Evolutionary conservation across 305 asterid species (phyloP), one percentile per base, ranked within the genome.

Genomic region (Fraxinus nigra): DNA sequence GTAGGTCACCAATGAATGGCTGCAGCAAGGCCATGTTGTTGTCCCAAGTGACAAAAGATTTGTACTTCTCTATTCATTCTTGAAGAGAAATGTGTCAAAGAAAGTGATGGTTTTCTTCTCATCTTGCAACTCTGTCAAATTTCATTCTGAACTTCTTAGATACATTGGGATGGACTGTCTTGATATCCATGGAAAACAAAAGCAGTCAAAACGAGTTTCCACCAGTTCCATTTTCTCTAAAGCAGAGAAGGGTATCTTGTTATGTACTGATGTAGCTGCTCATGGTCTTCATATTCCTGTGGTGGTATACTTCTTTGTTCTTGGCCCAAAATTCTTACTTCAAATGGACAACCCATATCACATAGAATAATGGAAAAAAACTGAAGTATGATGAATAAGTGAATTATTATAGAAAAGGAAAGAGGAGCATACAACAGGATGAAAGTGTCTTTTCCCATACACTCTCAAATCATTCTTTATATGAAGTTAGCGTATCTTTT

Each of bases 41-140:
- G 88, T 95, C 79, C 95, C 97, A 4, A 89, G 97, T 85, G 89
- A 93, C 38, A 87, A 89, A 83, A 92, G 98, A 88, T 92, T 96
- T 85, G 30, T 90, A 86, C 95, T 94, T 87, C 97, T 96, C 14
- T 96, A 94, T 85, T 89, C 98, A 72, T 96, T 96, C 87, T 86
- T 94, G 87, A 96, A 92, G 89, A 93, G 88, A 87, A 94, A 95
- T 67, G 79, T 84, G 78, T 84, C 95, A 18, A 94, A 94, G 95
- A 95, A 94, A 94, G 92, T 95, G 83, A 95, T 95, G 99, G 98
- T 95, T 87, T 95, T 95, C 92, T 95, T 95, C 91, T 94, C 99
- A n/a, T 89, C 98, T 1, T 89, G 99, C 88, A 81, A 90, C 72
- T 94, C 98, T 7, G 99, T 95, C 79, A 92, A 92, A 85, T 95